Base-by-base conservation (phyloP, 495 filamentous ascomycete genomes). In the Podospora pseudoanserina region DNA sequence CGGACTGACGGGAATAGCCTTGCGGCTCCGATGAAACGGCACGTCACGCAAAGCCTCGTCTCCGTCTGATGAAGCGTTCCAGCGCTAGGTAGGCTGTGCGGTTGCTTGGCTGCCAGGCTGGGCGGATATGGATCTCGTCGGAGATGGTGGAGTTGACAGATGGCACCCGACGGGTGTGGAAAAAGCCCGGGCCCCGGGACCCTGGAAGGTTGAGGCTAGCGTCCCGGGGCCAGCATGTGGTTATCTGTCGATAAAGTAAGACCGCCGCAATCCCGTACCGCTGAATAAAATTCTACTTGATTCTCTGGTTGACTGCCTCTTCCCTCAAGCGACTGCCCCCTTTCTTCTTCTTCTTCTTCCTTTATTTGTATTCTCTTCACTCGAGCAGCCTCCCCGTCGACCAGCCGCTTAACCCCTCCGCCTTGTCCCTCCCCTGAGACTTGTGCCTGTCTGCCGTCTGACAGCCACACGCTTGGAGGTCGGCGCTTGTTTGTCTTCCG, bases 161-260 rank as follows among this genome's bases (percentile, higher is more conserved):
- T 61, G 59, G 59, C 59, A 61, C 59, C 23, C 23, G 23, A 23
- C 23, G 23, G 23, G 59, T 23, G 27, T 61, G 59, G 18, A 16
- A 63, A 19, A 62, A 34, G 60, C 30, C 18, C 30, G 60, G 60
- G 30, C 30, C 32, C 30, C 61, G 27, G 61, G 61, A 44, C 27
- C 27, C 61, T 32, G 61, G 61, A 49, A 11, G 39, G 39, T 49
- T 49, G 39, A 32, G 32, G 28, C 34, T 63, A 19, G n/a, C 32
- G 27, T 19, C 61, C 61, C 61, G 61, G 30, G 61, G 61, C 61
- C 28, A 39, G 30, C 30, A 32, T 49, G 27, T 28, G 28, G 44
- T 55, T 67, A 67, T 67, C 65, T 61, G 65, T 60, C 65, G 58
- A 67, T 67, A 67, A 67, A 67, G 65, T 20, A 32, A 53, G 32